phyloP scores from a whole-genome alignment of 495 filamentous ascomycete genomes.

The Penicillium fimorum region DNA sequence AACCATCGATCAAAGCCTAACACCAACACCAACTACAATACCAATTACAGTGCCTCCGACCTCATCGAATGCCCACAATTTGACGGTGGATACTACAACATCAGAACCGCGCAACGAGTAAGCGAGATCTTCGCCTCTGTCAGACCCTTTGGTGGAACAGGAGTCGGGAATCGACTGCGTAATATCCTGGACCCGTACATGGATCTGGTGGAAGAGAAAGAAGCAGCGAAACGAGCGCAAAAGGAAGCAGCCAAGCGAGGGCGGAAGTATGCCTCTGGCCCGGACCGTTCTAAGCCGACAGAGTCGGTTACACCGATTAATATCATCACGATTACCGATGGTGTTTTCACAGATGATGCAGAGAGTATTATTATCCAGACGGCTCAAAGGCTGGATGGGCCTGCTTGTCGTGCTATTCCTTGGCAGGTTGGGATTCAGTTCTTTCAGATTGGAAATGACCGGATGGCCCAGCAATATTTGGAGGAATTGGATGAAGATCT shows the following conservation, averaged over 20 bases:
- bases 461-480: slow-evolving; percentile 60
- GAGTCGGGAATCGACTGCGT: slow-evolving; percentile 70
- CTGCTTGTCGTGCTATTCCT: slow-evolving; percentile 61
- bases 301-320: slow-evolving; percentile 77
- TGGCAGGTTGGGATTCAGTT: slow-evolving; percentile 96
- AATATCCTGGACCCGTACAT: slow-evolving; percentile 75
- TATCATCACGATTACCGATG: slow-evolving; percentile 92
- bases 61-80: background rate
- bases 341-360: slow-evolving; percentile 77
- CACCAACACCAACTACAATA: slow-evolving; percentile 1
- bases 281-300: background rate
- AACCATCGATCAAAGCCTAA: slow-evolving; percentile 54
- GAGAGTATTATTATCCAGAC: slow-evolving; percentile 66
- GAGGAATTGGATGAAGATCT: slow-evolving; percentile 78
- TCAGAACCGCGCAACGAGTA: slow-evolving; percentile 53
- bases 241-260: slow-evolving; percentile 29
- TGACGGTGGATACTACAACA: slow-evolving; percentile 52
- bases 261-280: slow-evolving; percentile 11
- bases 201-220: slow-evolving; percentile 37
- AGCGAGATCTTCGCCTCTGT: slow-evolving; percentile 66
- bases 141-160: slow-evolving; percentile 64
- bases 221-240: slow-evolving; percentile 42
- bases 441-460: slow-evolving; percentile 87
- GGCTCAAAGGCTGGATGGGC: slow-evolving; percentile 66
- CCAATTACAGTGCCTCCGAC: slow-evolving; percentile 15